phyloP scores from a whole-genome alignment of 1,284 basidiomycete species.

The Ustanciosporium gigantosporum region DNA sequence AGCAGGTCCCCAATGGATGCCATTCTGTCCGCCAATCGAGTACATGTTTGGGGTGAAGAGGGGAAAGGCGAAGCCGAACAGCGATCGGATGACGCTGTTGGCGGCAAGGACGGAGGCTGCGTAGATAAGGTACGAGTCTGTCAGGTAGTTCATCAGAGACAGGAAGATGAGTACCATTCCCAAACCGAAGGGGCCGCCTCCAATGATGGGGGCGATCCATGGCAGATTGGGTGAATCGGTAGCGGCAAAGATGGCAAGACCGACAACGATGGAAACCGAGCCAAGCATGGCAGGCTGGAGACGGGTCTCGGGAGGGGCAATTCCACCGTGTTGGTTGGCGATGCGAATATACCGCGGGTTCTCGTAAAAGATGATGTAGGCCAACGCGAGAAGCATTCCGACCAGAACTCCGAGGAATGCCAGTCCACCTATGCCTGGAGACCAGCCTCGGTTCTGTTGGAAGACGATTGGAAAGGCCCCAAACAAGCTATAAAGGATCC shows the following conservation, averaged over 20 bases:
- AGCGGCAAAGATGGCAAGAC: constrained; percentile 62
- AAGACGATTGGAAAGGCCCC: constrained; percentile 61
- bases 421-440: constrained; percentile 52
- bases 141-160: constrained; percentile 63
- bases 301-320: constrained; percentile 55
- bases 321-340: constrained; percentile 29
- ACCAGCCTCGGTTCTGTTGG: constrained; percentile 45
- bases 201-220: constrained; percentile 55
- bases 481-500: constrained; percentile 52
- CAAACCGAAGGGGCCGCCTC: constrained; percentile 27
- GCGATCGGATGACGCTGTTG: constrained; percentile 71
- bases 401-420: constrained; percentile 60
- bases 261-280: constrained; percentile 60
- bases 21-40: constrained; percentile 63
- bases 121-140: constrained; percentile 65
- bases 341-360: constrained; percentile 46
- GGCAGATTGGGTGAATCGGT: constrained; percentile 54
- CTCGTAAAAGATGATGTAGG: constrained; percentile 48
- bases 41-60: constrained; percentile 66
- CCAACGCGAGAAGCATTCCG: constrained; percentile 50
- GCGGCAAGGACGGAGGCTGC: constrained; percentile 68
- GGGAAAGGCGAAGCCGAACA: constrained; percentile 68
- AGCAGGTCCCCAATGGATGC: constrained; percentile 75
- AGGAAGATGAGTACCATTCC: constrained; percentile 68
- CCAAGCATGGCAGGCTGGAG: constrained; percentile 52